Evolutionary conservation across 208 protist species (phyloP), one percentile per base, ranked within the genome.

Genomic region (Crithidia expoeki): DNA sequence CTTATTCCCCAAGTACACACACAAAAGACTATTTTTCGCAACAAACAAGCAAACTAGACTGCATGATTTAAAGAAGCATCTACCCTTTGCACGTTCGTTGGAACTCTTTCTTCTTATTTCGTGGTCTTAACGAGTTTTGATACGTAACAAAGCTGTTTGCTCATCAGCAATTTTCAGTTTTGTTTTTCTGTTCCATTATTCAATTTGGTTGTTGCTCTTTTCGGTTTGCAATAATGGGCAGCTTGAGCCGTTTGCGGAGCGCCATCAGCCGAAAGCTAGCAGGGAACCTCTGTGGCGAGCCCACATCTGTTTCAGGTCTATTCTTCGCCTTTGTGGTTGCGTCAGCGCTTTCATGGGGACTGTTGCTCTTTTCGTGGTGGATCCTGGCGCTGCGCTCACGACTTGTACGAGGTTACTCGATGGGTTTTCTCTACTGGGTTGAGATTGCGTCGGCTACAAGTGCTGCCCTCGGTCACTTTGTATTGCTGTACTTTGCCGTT

Each of bases 361-460:
- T 58, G 32, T 10, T 58, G 16, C 5, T 38, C 6, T 58, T 19
- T 17, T 58, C 52, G 52, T 58, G 52, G 52, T 38, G 16, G 30
- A 25, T 72, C 11, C 30, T 72, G 4, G 30, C 33, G 50, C 33
- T 57, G 63, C 63, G 63, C n/a, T 47, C 63, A n/a, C n/a, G 50
- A 25, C 63, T 50, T 16, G 51, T 68, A 2, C 63, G 63, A 6
- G 50, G 63, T 14, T 57, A 59, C 34, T 56, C 50, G 33, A 11
- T 59, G 47, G 9, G 4, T 34, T 21, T 11, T 36, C 50, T 68
- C 21, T 36, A 5, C 30, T 19, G 11, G 12, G 11, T 59, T 27
- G 63, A 68, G 38, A 23, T 44, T n/a, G 46, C 42, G 17, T 67
- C 61, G n/a, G 61, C 23, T 19, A 19, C 5, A 4, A 25, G 23